phyloP scores from a whole-genome alignment of 305 asterid genomes.

The Fraxinus albicans region DNA sequence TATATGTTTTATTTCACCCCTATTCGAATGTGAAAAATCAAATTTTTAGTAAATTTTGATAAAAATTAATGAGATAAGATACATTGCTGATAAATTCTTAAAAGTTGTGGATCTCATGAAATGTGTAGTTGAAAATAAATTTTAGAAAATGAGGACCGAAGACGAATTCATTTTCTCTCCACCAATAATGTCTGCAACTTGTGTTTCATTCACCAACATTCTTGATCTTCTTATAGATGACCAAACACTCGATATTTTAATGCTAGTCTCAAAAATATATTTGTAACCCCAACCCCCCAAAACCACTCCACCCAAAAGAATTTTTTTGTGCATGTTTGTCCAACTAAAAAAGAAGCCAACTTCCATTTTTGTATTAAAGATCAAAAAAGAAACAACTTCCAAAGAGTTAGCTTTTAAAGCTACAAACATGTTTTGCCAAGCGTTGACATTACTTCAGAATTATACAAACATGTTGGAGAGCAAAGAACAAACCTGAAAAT shows the following conservation, averaged over 20 bases:
- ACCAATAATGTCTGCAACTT: neutral
- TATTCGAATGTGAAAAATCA: neutral
- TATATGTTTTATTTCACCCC: neutral
- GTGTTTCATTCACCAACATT: neutral
- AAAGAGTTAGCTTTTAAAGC: neutral
- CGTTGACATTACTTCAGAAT: neutral
- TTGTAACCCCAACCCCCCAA: neutral
- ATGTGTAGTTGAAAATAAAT: neutral
- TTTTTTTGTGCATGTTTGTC: neutral
- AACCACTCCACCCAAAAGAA: neutral
- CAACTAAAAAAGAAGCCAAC: neutral
- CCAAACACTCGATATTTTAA: neutral
- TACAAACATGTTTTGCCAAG: neutral
- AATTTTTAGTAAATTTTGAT: neutral
- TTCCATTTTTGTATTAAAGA: slow-evolving; percentile 5
- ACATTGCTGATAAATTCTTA: neutral
- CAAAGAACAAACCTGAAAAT: slow-evolving; percentile 69
- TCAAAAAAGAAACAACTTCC: neutral
- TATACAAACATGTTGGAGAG: neutral
- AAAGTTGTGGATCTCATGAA: neutral
- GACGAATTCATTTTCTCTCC: neutral
- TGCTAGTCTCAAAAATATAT: neutral
- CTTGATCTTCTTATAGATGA: neutral
- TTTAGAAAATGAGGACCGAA: neutral
- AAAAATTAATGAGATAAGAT: neutral